Evolutionary conservation across 1,139 yeast species (phyloP).

Genomic region (Candida tunisiensis): DNA sequence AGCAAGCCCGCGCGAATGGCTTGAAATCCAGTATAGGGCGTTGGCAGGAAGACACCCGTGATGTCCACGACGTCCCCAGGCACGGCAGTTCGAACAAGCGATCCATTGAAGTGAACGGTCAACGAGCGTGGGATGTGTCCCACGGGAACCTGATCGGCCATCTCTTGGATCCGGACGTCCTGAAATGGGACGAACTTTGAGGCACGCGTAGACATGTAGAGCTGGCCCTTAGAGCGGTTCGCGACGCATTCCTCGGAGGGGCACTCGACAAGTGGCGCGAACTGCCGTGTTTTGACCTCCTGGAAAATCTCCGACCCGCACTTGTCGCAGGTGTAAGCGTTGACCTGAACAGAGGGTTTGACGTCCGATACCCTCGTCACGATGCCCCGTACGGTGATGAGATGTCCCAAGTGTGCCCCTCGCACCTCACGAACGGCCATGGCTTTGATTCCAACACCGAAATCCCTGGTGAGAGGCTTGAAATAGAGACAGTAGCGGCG

Average conservation of each 20-base stretch:
- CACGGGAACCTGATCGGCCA: slow-evolving; percentile 92
- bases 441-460: slow-evolving; percentile 27
- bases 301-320: slow-evolving; percentile 97
- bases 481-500: slow-evolving; percentile 80
- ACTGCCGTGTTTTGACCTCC: slow-evolving; percentile 73
- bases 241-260: slow-evolving; percentile 63
- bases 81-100: slow-evolving; percentile 66
- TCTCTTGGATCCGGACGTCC: slow-evolving; percentile 87
- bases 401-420: slow-evolving; percentile 70
- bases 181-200: slow-evolving; percentile 92
- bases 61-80: slow-evolving; percentile 96
- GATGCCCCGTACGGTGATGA: slow-evolving; percentile 85
- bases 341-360: slow-evolving; percentile 79
- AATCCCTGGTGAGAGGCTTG: slow-evolving; percentile 45
- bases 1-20: slow-evolving; percentile 85
- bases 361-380: slow-evolving; percentile 94
- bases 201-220: slow-evolving; percentile 88
- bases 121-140: slow-evolving; percentile 92
- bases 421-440: slow-evolving; percentile 81
- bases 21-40: slow-evolving; percentile 89
- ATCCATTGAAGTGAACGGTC: slow-evolving; percentile 76
- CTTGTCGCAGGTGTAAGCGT: slow-evolving; percentile 93
- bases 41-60: slow-evolving; percentile 82
- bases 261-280: slow-evolving; percentile 77
- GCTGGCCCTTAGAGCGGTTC: slow-evolving; percentile 74